Conservation (phyloP, 176 grass and related monocot genomes). For the Hsuehochloa calcarea region DNA sequence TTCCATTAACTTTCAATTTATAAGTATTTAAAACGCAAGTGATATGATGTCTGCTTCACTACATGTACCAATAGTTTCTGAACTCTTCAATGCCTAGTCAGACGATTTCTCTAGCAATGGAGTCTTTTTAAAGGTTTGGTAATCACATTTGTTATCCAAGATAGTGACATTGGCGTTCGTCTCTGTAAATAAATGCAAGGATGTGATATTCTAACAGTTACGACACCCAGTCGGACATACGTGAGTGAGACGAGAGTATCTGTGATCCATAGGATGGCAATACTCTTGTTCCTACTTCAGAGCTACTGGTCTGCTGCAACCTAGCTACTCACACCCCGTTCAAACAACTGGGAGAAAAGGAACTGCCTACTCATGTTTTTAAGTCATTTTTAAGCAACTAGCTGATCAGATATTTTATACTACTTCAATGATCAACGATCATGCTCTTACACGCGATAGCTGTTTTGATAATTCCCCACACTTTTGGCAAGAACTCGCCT, state of each 20-base stretch:
- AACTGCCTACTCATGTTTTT: conserved; percentile 10
- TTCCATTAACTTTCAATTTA: background rate
- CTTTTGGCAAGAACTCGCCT: background rate
- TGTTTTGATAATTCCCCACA: background rate
- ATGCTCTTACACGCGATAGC: background rate
- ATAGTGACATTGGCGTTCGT: background rate
- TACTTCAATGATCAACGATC: background rate
- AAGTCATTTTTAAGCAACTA: conserved; percentile 21
- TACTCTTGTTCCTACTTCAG: background rate
- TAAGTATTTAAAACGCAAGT: background rate
- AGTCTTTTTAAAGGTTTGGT: background rate
- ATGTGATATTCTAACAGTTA: background rate
- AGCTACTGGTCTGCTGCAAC: background rate
- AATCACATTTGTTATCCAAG: background rate
- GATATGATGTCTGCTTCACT: background rate
- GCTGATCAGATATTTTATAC: background rate
- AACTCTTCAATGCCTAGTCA: background rate
- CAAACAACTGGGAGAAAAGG: conserved; percentile 26
- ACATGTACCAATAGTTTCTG: too few relatives aligned
- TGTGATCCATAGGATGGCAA: background rate
- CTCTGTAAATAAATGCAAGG: background rate
- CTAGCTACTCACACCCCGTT: background rate
- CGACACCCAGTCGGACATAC: background rate
- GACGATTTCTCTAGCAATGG: background rate
- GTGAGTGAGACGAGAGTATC: conserved; percentile 12